A percentile compares a stretch with the other conserved stretches of the same genome.
Conservation (phyloP, 805 yeast species). For the Candida piceae region DNA sequence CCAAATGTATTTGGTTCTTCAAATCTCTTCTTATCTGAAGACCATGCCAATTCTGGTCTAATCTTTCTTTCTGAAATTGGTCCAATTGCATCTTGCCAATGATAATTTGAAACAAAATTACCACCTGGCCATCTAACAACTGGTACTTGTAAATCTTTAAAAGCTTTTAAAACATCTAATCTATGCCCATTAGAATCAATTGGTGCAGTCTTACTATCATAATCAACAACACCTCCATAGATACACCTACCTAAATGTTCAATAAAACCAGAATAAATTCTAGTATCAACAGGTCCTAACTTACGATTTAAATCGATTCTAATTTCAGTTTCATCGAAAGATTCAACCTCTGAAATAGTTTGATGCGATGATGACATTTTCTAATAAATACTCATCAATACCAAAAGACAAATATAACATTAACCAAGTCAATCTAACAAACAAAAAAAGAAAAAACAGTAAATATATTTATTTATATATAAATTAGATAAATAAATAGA, state of each 20-base stretch:
- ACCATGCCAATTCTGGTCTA: constrained; percentile 33
- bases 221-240: constrained; percentile 34
- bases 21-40: constrained; percentile 8
- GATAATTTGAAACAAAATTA: constrained; percentile 31
- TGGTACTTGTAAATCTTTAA: constrained; percentile 29
- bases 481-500: no score
- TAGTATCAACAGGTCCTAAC: constrained; percentile 23
- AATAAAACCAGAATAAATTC: constrained; percentile 32
- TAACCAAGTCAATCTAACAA: no score
- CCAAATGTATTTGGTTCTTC: constrained; percentile 31
- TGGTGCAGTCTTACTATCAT: constrained; percentile 7
- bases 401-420: no score
- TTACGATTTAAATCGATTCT: constrained; percentile 26
- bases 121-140: constrained; percentile 35
- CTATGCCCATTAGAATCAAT: constrained; percentile 26
- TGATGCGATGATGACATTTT: constrained; percentile 20
- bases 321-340: constrained; percentile 18
- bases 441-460: no score
- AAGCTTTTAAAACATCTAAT: constrained; percentile 27
- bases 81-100: constrained; percentile 33
- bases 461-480: no score
- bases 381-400: no score
- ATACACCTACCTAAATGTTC: constrained; percentile 34
- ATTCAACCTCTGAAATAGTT: constrained; percentile 12
- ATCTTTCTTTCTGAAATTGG: constrained; percentile 28